Evolutionary conservation across 257 asterid species (phyloP).

Genomic region (Solanum stenotomum): DNA sequence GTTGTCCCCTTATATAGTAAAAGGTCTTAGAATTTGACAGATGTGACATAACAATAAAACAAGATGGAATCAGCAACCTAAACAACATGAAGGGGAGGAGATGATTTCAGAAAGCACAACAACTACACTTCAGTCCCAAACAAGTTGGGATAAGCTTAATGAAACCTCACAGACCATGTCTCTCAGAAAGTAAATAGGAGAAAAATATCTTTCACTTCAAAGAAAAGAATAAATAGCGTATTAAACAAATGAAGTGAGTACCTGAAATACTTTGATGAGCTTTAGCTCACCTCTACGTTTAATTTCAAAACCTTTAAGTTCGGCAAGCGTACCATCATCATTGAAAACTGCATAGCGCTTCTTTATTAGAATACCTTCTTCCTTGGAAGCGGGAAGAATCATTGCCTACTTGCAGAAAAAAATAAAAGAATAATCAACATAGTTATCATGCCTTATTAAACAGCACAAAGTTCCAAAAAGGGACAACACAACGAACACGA

Average conservation of each 20-base stretch:
- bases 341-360: slow-evolving; percentile 98
- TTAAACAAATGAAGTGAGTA: slow-evolving; percentile 13
- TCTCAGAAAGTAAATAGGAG: not conserved
- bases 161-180: not conserved
- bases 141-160: not conserved
- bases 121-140: not conserved
- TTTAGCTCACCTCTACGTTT: slow-evolving; percentile 99
- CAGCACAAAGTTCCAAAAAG: slow-evolving; percentile 6
- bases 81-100: not conserved
- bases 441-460: slow-evolving; percentile 8
- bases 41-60: not conserved
- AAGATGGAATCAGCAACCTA: not conserved
- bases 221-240: not conserved
- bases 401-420: slow-evolving; percentile 57
- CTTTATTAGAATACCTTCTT: slow-evolving; percentile 96
- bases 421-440: not conserved
- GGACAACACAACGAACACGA: not conserved
- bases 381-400: slow-evolving; percentile 99
- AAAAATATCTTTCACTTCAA: not conserved
- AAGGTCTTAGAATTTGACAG: not conserved
- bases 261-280: slow-evolving; percentile 99
- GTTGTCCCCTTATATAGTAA: not conserved
- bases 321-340: slow-evolving; percentile 97
- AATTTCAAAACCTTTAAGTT: slow-evolving; percentile 97
- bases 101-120: not conserved